phyloP scores from a whole-genome alignment of 169 alveolate species.

The Cryptosporidium bovis region DNA sequence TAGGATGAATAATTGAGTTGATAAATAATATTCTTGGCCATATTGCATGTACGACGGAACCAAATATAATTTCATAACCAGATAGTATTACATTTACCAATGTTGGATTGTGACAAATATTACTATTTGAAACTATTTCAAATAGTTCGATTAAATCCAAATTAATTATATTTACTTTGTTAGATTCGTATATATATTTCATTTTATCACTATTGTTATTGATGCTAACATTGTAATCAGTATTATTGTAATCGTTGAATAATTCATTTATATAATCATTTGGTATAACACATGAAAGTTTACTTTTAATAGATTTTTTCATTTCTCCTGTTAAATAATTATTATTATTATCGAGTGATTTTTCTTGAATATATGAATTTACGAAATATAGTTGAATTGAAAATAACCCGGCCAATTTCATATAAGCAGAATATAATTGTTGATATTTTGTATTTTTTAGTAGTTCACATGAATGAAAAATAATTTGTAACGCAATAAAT shows the following conservation, averaged over 20 bases:
- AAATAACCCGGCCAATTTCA: constrained; percentile 50
- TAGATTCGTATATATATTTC: constrained; percentile 4
- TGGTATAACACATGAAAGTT: constrained; percentile 10
- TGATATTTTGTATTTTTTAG: constrained; percentile 26
- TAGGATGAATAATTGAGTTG: constrained; percentile 24
- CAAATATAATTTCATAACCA: constrained; percentile 41
- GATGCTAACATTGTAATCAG: background rate
- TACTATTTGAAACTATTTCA: constrained; percentile 27
- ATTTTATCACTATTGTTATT: background rate
- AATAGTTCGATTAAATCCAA: constrained; percentile 26
- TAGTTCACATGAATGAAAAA: constrained; percentile 31
- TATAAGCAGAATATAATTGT: constrained; percentile 4
- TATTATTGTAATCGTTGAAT: constrained; percentile 1
- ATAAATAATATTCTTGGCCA: constrained; percentile 62
- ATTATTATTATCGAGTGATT: background rate
- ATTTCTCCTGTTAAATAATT: background rate
- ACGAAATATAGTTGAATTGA: constrained; percentile 42
- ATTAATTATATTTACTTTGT: constrained; percentile 22
- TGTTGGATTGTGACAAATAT: constrained; percentile 37
- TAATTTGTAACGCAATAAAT: constrained; percentile 18
- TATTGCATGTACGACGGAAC: constrained; percentile 54
- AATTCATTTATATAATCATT: constrained; percentile 7
- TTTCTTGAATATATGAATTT: background rate
- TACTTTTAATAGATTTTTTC: background rate
- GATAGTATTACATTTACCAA: constrained; percentile 17